phyloP scores from a whole-genome alignment of 768 basidiomycete species.

The Boletus rubroflammeus region DNA sequence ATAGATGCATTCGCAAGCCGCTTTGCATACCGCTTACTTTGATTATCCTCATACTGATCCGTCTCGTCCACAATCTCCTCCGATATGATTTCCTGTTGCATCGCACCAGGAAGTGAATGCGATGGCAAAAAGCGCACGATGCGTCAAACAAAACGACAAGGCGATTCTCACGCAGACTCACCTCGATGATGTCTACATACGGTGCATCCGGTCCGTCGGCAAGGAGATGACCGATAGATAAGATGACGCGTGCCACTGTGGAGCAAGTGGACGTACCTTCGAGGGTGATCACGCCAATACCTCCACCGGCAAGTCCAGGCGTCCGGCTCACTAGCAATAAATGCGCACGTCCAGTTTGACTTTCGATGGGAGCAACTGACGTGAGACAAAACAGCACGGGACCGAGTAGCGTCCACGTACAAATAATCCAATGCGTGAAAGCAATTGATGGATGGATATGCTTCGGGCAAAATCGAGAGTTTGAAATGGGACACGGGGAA shows the following conservation, averaged over 20 bases:
- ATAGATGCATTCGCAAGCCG: constrained; percentile 69
- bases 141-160: neutral
- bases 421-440: constrained; percentile 95
- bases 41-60: constrained; percentile 85
- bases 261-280: constrained; percentile 48
- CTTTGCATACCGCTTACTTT: constrained; percentile 68
- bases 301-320: constrained; percentile 80
- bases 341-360: constrained; percentile 94
- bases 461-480: constrained; percentile 86
- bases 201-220: neutral
- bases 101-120: neutral
- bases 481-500: constrained; percentile 72
- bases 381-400: constrained; percentile 1
- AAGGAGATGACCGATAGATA: neutral
- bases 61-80: constrained; percentile 97
- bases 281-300: constrained; percentile 86
- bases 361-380: constrained; percentile 53
- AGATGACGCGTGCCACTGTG: neutral
- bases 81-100: constrained; percentile 79
- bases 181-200: constrained; percentile 70
- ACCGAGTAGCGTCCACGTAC: constrained; percentile 36
- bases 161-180: constrained; percentile 21
- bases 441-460: constrained; percentile 82
- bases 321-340: constrained; percentile 80
- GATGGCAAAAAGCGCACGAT: neutral